phyloP scores from a whole-genome alignment of 768 basidiomycete genomes.

The Lenzites betulinus region DNA sequence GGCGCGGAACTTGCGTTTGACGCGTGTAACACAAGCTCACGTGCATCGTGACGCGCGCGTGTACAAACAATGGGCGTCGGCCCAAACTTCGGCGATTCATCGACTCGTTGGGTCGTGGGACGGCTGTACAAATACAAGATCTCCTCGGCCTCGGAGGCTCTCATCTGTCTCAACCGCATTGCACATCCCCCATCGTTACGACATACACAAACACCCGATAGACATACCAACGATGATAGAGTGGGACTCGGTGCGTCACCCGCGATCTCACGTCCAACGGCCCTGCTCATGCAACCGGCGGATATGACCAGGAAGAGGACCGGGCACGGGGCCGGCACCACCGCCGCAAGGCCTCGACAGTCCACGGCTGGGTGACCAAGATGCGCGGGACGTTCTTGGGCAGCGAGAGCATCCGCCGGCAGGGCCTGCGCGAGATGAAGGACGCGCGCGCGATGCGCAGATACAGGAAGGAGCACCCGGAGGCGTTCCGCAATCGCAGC shows the following conservation, averaged over 20 bases:
- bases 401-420: constrained; percentile 53
- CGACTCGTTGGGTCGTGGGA: constrained; percentile 6
- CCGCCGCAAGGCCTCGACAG: constrained; percentile 41
- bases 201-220: background rate
- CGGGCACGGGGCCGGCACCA: constrained; percentile 35
- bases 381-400: constrained; percentile 71
- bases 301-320: constrained; percentile 15
- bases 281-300: background rate
- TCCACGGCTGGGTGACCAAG: constrained; percentile 82
- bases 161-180: no score
- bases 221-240: constrained; percentile 2
- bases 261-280: no score
- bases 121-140: constrained; percentile 2
- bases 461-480: constrained; percentile 33
- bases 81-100: background rate
- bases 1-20: background rate
- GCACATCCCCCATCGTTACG: background rate
- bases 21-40: constrained; percentile 21
- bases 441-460: constrained; percentile 44
- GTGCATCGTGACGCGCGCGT: constrained; percentile 19
- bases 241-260: constrained; percentile 21
- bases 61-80: constrained; percentile 15
- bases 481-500: constrained; percentile 23
- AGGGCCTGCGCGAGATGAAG: constrained; percentile 74
- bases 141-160: background rate